Percentiles rank a stretch among this genome's conserved stretches.
phyloP scores from a whole-genome alignment of 306 rosid genomes.

The Ceratonia siliqua region DNA sequence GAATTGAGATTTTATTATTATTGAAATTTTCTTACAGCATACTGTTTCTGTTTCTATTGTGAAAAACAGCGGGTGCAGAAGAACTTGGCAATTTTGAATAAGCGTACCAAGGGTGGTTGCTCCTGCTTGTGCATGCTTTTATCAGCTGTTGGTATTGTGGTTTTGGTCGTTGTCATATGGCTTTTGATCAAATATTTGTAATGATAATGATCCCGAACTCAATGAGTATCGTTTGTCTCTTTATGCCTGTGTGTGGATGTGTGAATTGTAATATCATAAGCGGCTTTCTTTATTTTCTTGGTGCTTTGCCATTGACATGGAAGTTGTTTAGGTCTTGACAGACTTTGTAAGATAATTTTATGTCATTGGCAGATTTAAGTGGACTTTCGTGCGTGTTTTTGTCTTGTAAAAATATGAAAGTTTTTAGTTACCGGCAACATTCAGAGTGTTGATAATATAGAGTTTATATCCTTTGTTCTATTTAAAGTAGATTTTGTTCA shows the following conservation, averaged over 20 bases:
- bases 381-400: slow-evolving; percentile 13
- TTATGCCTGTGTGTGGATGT: slow-evolving; percentile 27
- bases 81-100: slow-evolving; percentile 83
- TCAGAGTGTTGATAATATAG: no score
- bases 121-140: slow-evolving; percentile 89
- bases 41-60: slow-evolving; percentile 28
- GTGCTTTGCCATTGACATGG: slow-evolving; percentile 35
- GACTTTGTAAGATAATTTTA: background rate
- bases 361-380: slow-evolving; percentile 23
- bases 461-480: no score
- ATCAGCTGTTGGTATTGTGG: slow-evolving; percentile 75
- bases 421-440: background rate
- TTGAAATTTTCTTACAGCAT: slow-evolving; percentile 23
- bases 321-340: slow-evolving; percentile 13
- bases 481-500: background rate
- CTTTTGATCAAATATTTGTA: slow-evolving; percentile 80
- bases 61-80: slow-evolving; percentile 88
- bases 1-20: slow-evolving; percentile 8
- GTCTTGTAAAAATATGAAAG: slow-evolving; percentile 12
- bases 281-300: slow-evolving; percentile 12
- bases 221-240: background rate
- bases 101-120: slow-evolving; percentile 88
- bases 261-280: slow-evolving; percentile 30
- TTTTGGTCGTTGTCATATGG: slow-evolving; percentile 63
- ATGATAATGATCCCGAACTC: slow-evolving; percentile 20